Conservation (phyloP, 495 filamentous ascomycete species). For the Podospora pseudoanserina region DNA sequence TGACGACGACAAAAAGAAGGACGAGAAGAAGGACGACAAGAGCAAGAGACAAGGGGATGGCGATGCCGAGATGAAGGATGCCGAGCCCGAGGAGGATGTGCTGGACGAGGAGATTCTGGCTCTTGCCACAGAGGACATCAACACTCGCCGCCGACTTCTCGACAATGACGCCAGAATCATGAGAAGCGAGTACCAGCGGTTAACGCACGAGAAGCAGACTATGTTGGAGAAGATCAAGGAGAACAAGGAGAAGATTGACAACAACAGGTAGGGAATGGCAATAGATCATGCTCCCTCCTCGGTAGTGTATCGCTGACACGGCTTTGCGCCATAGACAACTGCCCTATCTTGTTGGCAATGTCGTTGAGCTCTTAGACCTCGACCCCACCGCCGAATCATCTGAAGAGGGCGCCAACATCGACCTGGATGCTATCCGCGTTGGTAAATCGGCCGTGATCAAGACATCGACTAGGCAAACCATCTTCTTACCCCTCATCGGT, state of each 20-base stretch:
- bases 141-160: constrained; percentile 77
- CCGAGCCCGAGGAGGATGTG: constrained; percentile 66
- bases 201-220: constrained; percentile 88
- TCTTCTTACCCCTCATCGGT: constrained; percentile 96
- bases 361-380: constrained; percentile 93
- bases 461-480: constrained; percentile 98
- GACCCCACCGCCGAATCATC: constrained; percentile 93
- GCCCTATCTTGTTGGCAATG: constrained; percentile 96
- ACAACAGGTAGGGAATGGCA: constrained; percentile 71
- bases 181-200: constrained; percentile 92
- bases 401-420: constrained; percentile 97
- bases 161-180: constrained; percentile 98
- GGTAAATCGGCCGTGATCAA: constrained; percentile 99
- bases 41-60: constrained; percentile 58
- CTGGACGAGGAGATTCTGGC: constrained; percentile 87
- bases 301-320: constrained; percentile 16
- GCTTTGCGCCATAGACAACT: constrained; percentile 64
- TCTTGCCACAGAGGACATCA: constrained; percentile 88
- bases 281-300: background rate
- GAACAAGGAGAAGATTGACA: constrained; percentile 97
- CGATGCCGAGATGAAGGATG: constrained; percentile 89
- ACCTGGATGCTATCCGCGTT: constrained; percentile 92
- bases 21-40: constrained; percentile 71
- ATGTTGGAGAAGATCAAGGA: constrained; percentile 99
- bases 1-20: constrained; percentile 67